Percentiles rank a stretch among this genome's conserved stretches.
phyloP scores from a whole-genome alignment of 345 rosid genomes.

The Sisymbrium irio region DNA sequence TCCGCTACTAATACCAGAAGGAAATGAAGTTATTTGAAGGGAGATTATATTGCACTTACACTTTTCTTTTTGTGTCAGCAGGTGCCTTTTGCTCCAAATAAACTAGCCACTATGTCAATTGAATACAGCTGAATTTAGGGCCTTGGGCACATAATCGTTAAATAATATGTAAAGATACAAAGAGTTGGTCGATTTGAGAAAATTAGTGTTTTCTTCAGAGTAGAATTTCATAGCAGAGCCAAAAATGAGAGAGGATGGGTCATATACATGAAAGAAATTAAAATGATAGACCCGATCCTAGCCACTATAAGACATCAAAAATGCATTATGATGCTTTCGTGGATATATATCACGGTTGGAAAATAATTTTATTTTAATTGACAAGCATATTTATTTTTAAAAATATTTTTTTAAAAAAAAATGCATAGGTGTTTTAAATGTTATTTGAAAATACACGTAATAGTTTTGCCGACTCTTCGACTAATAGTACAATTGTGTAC shows the following conservation, averaged over 20 bases:
- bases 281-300: background rate
- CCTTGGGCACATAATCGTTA: background rate
- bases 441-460: background rate
- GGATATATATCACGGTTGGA: background rate
- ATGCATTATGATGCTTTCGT: background rate
- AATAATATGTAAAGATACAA: background rate
- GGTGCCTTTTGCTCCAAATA: slow-evolving; percentile 1
- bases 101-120: background rate
- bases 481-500: background rate
- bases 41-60: background rate
- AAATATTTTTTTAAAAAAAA: background rate
- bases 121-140: background rate
- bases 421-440: too few species aligned
- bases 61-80: background rate
- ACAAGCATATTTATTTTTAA: background rate
- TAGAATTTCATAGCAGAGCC: background rate
- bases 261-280: background rate
- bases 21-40: background rate
- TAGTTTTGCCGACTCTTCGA: too few species aligned
- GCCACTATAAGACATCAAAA: background rate
- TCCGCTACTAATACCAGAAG: background rate
- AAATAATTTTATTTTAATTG: background rate
- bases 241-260: background rate
- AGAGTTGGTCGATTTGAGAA: background rate
- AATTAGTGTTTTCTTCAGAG: background rate